Evolutionary conservation across 2,329 filamentous ascomycete genomes (phyloP), one percentile per base, ranked within the genome.

Genomic region (Epichloe elymi): DNA sequence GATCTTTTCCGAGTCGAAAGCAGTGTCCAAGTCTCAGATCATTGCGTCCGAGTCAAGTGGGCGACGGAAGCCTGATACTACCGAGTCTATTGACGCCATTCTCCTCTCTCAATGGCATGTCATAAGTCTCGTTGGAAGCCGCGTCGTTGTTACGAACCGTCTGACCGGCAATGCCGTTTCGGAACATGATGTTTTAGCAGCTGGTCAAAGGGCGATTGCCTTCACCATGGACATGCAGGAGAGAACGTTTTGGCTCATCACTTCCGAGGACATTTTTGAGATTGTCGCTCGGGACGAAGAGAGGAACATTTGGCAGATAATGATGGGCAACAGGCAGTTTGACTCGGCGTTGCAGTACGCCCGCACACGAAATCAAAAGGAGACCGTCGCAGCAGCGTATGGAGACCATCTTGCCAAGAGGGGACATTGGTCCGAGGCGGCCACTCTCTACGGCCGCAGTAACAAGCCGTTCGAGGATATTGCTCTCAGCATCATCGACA

Each of bases 391-490:
- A 0, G 93, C 87, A 23, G 88, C 89, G 15, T 96, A 88, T 23
- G 93, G 93, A 19, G 93, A 98, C 65, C 83, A 88, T 61, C 73
- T 98, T 8, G 83, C 90, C 39, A 80, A 78, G 52, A 91, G 88
- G 67, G 86, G 87, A 3, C 82, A 86, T 49, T 97, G 83, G 65
- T 70, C 81, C 49, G 89, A 98, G 64, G 93, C 93, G 40, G 93
- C 94, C 1, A 79, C 81, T 10, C 81, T 97, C 2, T 96, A 95
- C 65, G 93, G 93, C 12, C 88, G 88, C 65, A 97, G 93, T 68
- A 96, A 87, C 64, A 97, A 97, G 70, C 83, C 88, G 0, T 98
- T 98, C 58, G 93, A 98, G 64, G 89, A 98, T 63, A 91, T 98
- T 44, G 90, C 90, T 20, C 74, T 98, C 37, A 83, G 82, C 1